A percentile compares a stretch with the other conserved stretches of the same genome.
Conservation (phyloP, 148 eudicot genomes). For the Vaccinium vitisidaea region DNA sequence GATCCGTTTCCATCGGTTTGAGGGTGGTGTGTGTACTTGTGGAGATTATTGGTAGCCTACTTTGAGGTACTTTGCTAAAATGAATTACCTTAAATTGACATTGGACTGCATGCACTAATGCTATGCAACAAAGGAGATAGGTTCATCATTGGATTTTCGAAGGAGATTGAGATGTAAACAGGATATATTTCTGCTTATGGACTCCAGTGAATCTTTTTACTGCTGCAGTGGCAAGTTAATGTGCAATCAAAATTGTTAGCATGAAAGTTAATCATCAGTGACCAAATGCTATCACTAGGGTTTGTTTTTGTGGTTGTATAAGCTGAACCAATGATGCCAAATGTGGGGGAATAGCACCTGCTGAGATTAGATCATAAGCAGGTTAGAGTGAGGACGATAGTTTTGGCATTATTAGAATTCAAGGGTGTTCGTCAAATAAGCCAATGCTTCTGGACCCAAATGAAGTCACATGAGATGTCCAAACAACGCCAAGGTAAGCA, state of each 20-base stretch:
- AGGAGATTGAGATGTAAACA: background rate
- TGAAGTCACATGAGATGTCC: background rate
- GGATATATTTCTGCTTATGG: background rate
- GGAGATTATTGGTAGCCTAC: conserved; percentile 61
- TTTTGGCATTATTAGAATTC: background rate
- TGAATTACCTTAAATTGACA: background rate
- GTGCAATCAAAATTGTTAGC: background rate
- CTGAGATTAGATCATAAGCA: background rate
- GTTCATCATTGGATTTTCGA: background rate
- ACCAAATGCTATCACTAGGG: background rate
- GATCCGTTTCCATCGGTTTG: conserved; percentile 64
- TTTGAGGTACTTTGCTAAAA: background rate
- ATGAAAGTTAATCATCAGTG: background rate
- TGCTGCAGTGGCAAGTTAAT: background rate
- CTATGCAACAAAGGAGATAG: background rate
- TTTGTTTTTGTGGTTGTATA: background rate
- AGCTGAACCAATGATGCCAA: background rate
- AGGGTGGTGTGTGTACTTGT: conserved; percentile 57
- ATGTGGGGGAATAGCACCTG: background rate
- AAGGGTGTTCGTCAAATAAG: background rate
- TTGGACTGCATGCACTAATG: background rate
- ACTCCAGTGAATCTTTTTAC: conserved; percentile 10
- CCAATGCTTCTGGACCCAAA: background rate
- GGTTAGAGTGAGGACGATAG: background rate
- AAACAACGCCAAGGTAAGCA: conserved; percentile 1